Evolutionary conservation across 23 red algal species (phyloP), one percentile per base, ranked within the genome.

Genomic region (Gracilaria gracilis): DNA sequence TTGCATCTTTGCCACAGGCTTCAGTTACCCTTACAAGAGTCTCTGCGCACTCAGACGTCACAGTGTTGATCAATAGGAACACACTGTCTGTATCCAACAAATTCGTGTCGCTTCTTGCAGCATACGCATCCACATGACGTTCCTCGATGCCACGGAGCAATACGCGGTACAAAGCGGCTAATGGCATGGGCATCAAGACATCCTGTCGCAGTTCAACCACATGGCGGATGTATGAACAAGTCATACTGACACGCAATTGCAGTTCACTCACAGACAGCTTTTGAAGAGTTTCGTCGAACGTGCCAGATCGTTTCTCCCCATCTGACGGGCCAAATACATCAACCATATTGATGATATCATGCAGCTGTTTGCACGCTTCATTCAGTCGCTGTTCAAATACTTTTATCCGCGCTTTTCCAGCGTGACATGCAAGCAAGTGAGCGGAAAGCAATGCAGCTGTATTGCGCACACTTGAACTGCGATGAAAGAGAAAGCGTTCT

Each of bases 1-100:
- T 75, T 44, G 69, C 69, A 31, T 75, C 69, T 75, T 75, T 75
- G 6, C 69, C 69, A 75, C 69, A 33, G 16, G 69, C 69, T 75
- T 40, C 37, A 5, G 39, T 46, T 5, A 75, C 69, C 36, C 16
- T 5, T 46, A 75, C 35, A 17, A 75, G 69, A 19, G 69, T 75
- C 69, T 46, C 39, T 25, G 69, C 69, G 20, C 69, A 75, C n/a
- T 75, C 36, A n/a, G 4, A 17, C 35, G 19, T n/a, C 35, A 75
- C 36, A 1, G 37, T 44, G 29, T 75, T 75, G 35, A 47, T 47
- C 23, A 75, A 27, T 1, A 75, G 33, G 36, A 40, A 44, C 39
- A 47, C 69, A 46, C 69, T 27, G 69, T 75, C 69, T 25, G 69
- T 75, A 23, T 75, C 69, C 35, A 75, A 36, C 5, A 47, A 8